A percentile compares a stretch with the other conserved stretches of the same genome.
These are phyloP conservation scores for Pythium rishiriense DNA, from an alignment of 352 stramenopile species.

Conservation along the genomic window DNA sequence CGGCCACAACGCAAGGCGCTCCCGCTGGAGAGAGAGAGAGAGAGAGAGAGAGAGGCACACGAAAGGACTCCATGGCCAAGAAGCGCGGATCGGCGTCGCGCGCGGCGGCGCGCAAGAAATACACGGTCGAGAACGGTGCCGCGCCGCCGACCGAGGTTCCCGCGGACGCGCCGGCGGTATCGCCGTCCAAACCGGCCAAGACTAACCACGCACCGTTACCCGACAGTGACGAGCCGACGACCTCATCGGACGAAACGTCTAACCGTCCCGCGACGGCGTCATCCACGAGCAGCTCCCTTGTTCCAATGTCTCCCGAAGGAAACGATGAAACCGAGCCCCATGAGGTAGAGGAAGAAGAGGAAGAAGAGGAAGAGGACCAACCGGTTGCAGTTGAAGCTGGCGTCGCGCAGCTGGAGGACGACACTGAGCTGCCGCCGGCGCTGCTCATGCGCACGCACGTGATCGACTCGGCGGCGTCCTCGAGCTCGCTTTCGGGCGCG, in stretches of 20 bases:
- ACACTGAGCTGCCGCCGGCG: constrained; percentile 8
- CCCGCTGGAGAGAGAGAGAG: not conserved
- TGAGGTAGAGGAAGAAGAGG: too few relatives aligned
- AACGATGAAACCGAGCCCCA: not conserved
- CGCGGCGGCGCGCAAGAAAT: constrained; percentile 5
- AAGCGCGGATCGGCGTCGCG: constrained; percentile 13
- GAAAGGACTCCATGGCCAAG: constrained; percentile 14
- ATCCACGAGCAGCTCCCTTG: not conserved
- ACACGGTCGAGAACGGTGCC: not conserved
- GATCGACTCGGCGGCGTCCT: constrained; percentile 14
- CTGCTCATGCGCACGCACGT: constrained; percentile 17
- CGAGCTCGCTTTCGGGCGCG: constrained; percentile 12
- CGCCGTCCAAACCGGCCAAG: not conserved
- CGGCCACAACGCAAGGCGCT: not conserved
- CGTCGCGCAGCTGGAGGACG: not conserved
- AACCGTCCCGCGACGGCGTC: constrained; percentile 17
- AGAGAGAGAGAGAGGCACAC: not conserved
- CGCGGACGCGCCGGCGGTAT: not conserved
- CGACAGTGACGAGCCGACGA: not conserved
- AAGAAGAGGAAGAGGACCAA: not conserved
- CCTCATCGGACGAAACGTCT: too few relatives aligned
- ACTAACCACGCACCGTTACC: not conserved
- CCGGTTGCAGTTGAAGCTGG: constrained; percentile 2
- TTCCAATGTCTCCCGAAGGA: not conserved
- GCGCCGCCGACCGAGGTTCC: not conserved